Base-by-base conservation (phyloP, 805 yeast genomes). In the Ogataea minuta region DNA sequence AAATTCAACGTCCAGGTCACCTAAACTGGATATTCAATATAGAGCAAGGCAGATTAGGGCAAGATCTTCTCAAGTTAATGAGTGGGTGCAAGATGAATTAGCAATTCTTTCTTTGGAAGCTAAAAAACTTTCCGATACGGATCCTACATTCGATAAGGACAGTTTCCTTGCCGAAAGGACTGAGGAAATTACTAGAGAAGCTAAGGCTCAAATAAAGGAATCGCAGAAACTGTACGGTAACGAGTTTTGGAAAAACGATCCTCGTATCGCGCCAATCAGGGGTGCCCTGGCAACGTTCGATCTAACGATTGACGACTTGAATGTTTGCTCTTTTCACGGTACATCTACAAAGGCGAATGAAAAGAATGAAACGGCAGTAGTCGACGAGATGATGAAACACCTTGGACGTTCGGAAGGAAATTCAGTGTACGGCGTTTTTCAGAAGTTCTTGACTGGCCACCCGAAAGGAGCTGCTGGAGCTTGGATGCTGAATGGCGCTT, bases 401-500 rank as follows among this genome's bases (percentile, higher is more conserved):
- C 74, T 93, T 62, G 99, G 98, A 54, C 84, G 99, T 72, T 71
- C 95, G 41, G 89, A 86, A 71, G 99, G 99, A 71, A 95, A 93
- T 72, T 95, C 99, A 48, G 90, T 95, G 34, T 75, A 84, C 54
- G 97, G 98, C 78, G 95, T 93, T 40, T 91, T 95, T 95, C 99
- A 93, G 72, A 93, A 93, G 71, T 93, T 77, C 80, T 79, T 93
- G 62, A 93, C 99, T 57, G 99, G 99, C 71, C 99, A 93, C 75
- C 99, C 99, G 58, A 93, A 93, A 85, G 99, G 99, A 79, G 99
- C 99, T 57, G 99, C 99, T 43, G 99, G 97, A 77, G 98, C 99
- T 43, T 93, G 99, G 99, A 93, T 93, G 99, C 71, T 93, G 77
- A 95, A 93, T 68, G 99, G 99, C 69, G 96, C 88, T 42, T 71